Evolutionary conservation across 169 alveolate genomes (phyloP).

Genomic region (Eimeria praecox): DNA sequence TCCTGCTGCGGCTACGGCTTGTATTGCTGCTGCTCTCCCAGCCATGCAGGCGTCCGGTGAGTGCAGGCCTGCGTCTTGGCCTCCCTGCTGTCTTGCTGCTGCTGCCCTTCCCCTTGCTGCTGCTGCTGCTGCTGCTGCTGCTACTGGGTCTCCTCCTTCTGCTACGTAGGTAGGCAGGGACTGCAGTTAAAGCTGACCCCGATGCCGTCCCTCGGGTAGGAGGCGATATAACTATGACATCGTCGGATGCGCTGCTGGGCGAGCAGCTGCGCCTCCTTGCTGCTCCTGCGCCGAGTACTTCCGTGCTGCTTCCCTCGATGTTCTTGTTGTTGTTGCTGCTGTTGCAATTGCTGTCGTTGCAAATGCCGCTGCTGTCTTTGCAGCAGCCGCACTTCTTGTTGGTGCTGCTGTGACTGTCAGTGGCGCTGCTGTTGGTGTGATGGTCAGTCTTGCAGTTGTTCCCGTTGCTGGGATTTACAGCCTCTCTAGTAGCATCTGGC

Average conservation of each 20-base stretch:
- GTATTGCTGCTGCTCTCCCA: conserved; percentile 44
- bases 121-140: conserved; percentile 17
- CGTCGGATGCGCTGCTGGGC: conserved; percentile 29
- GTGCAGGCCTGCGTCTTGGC: conserved; percentile 25
- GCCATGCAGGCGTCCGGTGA: conserved; percentile 39
- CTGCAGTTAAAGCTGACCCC: neutral
- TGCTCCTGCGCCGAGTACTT: neutral
- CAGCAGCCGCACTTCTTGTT: neutral
- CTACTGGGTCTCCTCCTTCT: conserved; percentile 16
- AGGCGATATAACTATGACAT: conserved; percentile 13
- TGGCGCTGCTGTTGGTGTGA: neutral
- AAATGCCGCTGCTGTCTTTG: neutral
- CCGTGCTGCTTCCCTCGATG: neutral
- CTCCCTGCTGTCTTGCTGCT: neutral
- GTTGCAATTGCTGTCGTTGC: neutral
- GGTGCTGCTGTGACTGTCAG: neutral
- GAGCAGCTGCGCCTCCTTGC: neutral
- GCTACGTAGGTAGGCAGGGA: neutral
- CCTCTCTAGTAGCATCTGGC: neutral
- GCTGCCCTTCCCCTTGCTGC: neutral
- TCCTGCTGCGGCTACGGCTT: conserved; percentile 16
- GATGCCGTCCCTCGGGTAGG: neutral
- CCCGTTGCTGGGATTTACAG: neutral
- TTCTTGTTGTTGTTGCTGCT: neutral
- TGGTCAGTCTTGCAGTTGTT: neutral